Percentiles rank a stretch among this genome's conserved stretches.
phyloP scores from a whole-genome alignment of 768 basidiomycete genomes.

The Pholiota conissans region DNA sequence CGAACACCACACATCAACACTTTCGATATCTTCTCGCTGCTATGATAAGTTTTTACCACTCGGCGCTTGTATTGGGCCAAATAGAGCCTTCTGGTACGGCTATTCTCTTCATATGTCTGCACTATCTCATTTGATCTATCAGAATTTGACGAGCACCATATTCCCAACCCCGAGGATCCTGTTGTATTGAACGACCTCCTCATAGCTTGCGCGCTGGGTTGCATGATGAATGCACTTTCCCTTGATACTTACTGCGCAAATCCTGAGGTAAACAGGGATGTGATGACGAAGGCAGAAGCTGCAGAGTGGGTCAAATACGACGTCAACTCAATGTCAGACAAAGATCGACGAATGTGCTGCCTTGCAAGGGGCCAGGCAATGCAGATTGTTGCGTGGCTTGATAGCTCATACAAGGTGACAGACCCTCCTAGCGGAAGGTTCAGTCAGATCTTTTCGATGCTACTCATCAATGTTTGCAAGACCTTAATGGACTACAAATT shows the following conservation, averaged over 20 bases:
- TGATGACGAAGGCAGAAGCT: not conserved
- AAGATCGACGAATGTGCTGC: not conserved
- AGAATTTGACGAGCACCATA: not conserved
- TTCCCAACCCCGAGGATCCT: not conserved
- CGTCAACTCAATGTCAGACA: not conserved
- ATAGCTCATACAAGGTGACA: not conserved
- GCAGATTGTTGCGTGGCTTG: not conserved
- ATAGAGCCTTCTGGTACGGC: not conserved
- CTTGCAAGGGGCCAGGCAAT: not conserved
- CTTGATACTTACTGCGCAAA: not conserved
- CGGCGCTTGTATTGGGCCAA: not conserved
- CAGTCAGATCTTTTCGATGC: not conserved
- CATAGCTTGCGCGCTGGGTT: not conserved
- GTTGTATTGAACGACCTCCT: not conserved
- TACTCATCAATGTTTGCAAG: not conserved
- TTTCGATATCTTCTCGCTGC: conserved; percentile 8
- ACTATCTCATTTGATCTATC: too few species aligned
- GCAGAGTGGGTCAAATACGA: not conserved
- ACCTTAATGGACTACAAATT: not conserved
- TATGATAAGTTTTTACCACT: conserved; percentile 14
- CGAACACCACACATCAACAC: conserved; percentile 14
- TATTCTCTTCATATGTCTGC: too few species aligned
- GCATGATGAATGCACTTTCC: not conserved
- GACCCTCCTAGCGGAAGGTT: not conserved
- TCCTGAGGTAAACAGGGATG: not conserved